Evolutionary conservation across 2,329 filamentous ascomycete species (phyloP), one percentile per base, ranked within the genome.

Genomic region (Hortaea sp.): DNA sequence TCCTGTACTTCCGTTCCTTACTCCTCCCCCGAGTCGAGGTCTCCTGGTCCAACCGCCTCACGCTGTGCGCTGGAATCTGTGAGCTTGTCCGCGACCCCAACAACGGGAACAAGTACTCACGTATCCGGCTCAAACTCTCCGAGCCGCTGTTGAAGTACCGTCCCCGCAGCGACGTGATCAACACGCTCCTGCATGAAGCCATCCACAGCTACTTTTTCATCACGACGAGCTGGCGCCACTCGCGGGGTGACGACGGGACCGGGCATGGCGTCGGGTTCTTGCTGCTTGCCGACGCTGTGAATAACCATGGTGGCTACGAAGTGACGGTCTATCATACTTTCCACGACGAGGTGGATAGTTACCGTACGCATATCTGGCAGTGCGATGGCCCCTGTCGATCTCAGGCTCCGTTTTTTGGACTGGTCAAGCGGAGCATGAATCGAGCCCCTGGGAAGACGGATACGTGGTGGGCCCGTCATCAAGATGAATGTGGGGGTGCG

Each of bases 171-270:
- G 68, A 71, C 51, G 66, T 65, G 1, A 57, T 70, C 47, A 67
- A 70, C 47, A 71, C 68, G 1, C 55, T 71, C 13, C 57, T 71
- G 3, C 69, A 71, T 48, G 69, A 71, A 44, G 61, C 64, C 2
- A 70, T 70, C 12, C 68, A 71, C 42, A 68, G 68, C 28, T 71
- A 70, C 51, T 69, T 71, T 58, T 71, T 71, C 56, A 57, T 71
- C 34, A 69, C 65, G 10, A 69, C 66, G 2, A 67, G 66, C 6
- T 69, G 66, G 66, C 55, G 49, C 41, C 66, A 71, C 47, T 63
- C 63, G 6, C 63, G 68, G 5, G 65, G 65, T 7, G 67, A 70
- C 30, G 60, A 62, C 44, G 65, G 66, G 0, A 69, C 68, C 11
- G 68, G 69, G 0, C 69, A 71, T 47, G 69, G 68, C 1, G 50